Evolutionary conservation across 176 grass and related monocot genomes (phyloP), one percentile per base, ranked within the genome.

Genomic region (Poa pratensis): DNA sequence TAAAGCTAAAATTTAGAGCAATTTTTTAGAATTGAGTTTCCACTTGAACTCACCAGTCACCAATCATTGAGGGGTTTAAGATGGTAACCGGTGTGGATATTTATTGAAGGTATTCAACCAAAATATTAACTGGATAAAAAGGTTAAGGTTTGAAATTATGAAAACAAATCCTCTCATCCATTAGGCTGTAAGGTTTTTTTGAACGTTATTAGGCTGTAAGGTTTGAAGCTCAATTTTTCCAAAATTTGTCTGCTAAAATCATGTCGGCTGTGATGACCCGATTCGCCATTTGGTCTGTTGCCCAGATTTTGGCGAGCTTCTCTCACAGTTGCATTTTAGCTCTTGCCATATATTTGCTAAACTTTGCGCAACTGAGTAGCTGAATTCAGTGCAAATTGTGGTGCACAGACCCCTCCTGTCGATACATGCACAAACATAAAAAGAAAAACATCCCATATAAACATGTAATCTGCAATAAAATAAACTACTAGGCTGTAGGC

Each of bases 51-150:
- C 30, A 30, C 39, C 39, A 59, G 17, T 79, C 37, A 82, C 42
- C 70, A 61, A 30, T 79, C 39, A 82, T 82, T 15, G n/a, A 58
- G 65, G 58, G 34, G 5, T 71, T 58, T 72, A 72, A 27, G n/a
- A 55, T 71, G 32, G 65, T 82, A 70, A 26, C n/a, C 22, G 9
- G 64, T 70, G 49, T 27, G 32, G 32, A 42, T 70, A 71, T 69
- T 55, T 82, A 49, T 58, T 9, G n/a, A 82, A 46, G 23, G 23
- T 16, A 30, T 66, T 66, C 17, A 69, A 12, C 30, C 4, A 40
- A 67, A 48, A 27, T 80, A 10, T 54, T 69, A 69, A 39, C 30
- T 26, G 13, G 45, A 53, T 67, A 52, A 68, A 81, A 53, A 73
- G 52, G 9, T 73, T 24, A 53, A 73, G 52, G 9, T 73, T 24